Evolutionary conservation across 345 rosid genomes (phyloP), one percentile per base, ranked within the genome.

Genomic region (Cardamine resedifolia): DNA sequence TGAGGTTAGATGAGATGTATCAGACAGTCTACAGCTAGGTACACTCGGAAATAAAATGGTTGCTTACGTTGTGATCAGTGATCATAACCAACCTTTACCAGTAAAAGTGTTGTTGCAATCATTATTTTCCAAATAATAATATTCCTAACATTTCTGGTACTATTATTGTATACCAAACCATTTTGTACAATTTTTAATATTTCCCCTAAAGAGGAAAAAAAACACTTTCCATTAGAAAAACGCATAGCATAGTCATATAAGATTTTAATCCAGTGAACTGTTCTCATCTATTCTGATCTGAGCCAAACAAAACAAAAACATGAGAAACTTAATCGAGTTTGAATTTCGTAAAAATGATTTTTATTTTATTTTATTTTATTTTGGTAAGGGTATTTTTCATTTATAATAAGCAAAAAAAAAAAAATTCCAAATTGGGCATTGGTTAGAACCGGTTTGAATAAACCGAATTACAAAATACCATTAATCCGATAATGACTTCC

Each of bases 31-130:
- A 75, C 78, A 75, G 74, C 74, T 68, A 51, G 31, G 57, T 75
- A 59, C 63, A 60, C 63, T 75, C 38, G 10, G 57, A 33, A 68
- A 41, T 67, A 51, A 60, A 51, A 43, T 51, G 63, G 31, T 57
- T 68, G 78, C 63, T 51, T 75, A 43, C 68, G 73, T 75, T 75
- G 74, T 75, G 78, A 68, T 75, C 50, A 75, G 68, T 67, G 73
- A 74, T 74, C 73, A 60, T 67, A 67, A 59, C 78, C 62, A 74
- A 67, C 78, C 36, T 74, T 66, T 66, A 58, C 78, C 62, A 38
- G 55, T 67, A 66, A 58, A 58, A 39, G 62, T 59, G 67, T 58
- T 74, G 72, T 41, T 74, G 64, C 69, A 75, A 75, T 75, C 78
- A 75, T 61, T 75, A 52, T 31, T 20, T 50, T 34, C 50, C 39